Evolutionary conservation across 1,284 basidiomycete genomes (phyloP), one percentile per base, ranked within the genome.

Genomic region (Irpex sp.): DNA sequence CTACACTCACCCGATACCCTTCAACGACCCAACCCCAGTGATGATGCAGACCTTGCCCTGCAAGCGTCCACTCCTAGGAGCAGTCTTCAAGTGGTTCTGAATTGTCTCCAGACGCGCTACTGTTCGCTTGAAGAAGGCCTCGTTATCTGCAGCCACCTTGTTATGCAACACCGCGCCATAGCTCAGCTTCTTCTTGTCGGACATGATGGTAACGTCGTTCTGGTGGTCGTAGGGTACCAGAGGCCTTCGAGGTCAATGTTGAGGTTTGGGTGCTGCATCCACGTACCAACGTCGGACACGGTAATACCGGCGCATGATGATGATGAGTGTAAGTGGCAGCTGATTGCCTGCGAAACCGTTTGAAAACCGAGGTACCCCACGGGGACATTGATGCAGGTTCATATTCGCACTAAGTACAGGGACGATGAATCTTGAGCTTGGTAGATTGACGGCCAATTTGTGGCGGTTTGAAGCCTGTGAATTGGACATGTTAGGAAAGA

Each of bases 11-110:
- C 93, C 93, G 67, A 96, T 96, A 31, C 94, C 94, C 71, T 88
- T 88, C 67, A 91, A 72, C 17, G 92, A 94, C 31, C 89, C 89
- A 31, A 90, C 92, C 13, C 96, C 96, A 0, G 96, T 97, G 67
- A 97, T 85, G 67, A 97, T 84, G 71, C 91, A 93, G n/a, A 96
- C 93, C 76, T 96, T 97, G 67, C 83, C 87, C 70, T 82, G 82
- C 67, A 97, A 81, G 67, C 87, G 83, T 17, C 76, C 79, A 49
- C 81, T 78, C 44, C 89, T 82, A 37, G 87, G 82, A 37, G 83
- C 71, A 17, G 75, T 78, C 59, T 82, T 75, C 26, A 96, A 81
- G 66, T 96, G 94, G 0, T 83, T 80, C 71, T 88, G 87, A 62
- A 96, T 87, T 69, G 83, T 82, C 60, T 86, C 76, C 49, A 96